Evolutionary conservation across 163 green algal genomes (phyloP).

Genomic region (Picocystis sp.): DNA sequence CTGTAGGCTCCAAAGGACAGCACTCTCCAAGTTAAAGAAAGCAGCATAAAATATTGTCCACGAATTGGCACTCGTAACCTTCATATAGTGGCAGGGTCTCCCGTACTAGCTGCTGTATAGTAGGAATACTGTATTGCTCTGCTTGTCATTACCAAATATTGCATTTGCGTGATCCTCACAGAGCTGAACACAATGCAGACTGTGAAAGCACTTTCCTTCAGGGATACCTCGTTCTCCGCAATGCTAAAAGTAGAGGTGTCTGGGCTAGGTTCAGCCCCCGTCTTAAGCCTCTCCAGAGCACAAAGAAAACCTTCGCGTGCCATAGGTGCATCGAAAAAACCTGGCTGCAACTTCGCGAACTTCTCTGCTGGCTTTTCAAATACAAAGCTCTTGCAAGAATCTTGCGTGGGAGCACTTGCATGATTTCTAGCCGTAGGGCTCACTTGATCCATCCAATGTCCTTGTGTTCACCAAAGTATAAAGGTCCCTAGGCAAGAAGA

Average conservation of each 20-base stretch:
- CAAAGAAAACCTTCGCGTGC: neutral
- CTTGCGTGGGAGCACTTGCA: neutral
- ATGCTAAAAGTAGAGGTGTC: neutral
- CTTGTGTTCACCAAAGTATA: neutral
- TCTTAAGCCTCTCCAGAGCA: too few relatives aligned
- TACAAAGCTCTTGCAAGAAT: neutral
- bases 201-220: neutral
- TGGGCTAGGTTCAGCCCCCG: neutral
- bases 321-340: neutral
- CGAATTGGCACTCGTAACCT: neutral
- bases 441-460: neutral
- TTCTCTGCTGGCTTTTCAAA: neutral
- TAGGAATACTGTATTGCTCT: neutral
- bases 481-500: neutral
- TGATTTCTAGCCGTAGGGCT: neutral
- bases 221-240: neutral
- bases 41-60: neutral
- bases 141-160: neutral
- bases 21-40: neutral
- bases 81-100: neutral
- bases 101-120: neutral
- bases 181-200: neutral
- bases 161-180: neutral
- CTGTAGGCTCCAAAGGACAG: neutral
- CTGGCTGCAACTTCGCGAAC: neutral